Conservation (phyloP, 768 basidiomycete species). For the Hygrophorus pudorinus region DNA sequence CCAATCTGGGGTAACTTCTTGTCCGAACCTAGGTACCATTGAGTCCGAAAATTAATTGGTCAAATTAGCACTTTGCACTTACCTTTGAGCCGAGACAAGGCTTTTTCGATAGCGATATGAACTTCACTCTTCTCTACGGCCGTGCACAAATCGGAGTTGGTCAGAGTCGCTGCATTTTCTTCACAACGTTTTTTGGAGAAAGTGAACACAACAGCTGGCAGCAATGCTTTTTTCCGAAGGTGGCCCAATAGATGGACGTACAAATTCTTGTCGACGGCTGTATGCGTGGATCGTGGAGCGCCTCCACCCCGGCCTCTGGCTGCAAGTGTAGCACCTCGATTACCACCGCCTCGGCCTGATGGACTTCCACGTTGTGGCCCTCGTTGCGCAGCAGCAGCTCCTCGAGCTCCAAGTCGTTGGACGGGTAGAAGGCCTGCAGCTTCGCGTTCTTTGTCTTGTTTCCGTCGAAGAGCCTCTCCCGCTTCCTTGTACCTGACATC, state of each 20-base stretch:
- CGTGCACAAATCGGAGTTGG: slow-evolving; percentile 79
- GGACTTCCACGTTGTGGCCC: slow-evolving; percentile 45
- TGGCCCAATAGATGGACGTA: slow-evolving; percentile 88
- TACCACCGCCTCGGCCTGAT: slow-evolving; percentile 28
- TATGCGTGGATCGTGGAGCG: slow-evolving; percentile 46
- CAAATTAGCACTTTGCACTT: slow-evolving; percentile 7
- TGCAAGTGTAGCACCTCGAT: slow-evolving; percentile 23
- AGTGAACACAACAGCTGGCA: slow-evolving; percentile 95
- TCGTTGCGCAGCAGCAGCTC: slow-evolving; percentile 45
- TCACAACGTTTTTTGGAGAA: slow-evolving; percentile 96
- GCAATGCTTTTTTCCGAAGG: slow-evolving; percentile 73
- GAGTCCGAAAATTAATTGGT: slow-evolving; percentile 6
- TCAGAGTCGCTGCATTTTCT: slow-evolving; percentile 87
- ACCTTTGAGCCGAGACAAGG: slow-evolving; percentile 88
- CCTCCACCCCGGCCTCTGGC: slow-evolving; percentile 26
- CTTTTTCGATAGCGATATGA: slow-evolving; percentile 89
- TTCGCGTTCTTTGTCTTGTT: slow-evolving; percentile 98
- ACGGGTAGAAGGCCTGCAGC: slow-evolving; percentile 86
- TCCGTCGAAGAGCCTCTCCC: slow-evolving; percentile 76
- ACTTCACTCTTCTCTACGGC: slow-evolving; percentile 95
- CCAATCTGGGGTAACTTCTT: slow-evolving; percentile 88
- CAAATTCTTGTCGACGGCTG: slow-evolving; percentile 76
- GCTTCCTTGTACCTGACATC: slow-evolving; percentile 76
- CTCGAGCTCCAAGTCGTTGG: slow-evolving; percentile 75
- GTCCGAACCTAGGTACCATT: slow-evolving; percentile 59